Evolutionary conservation across 164 flowering plant species (phyloP).

Genomic region (Saururus chinensis): DNA sequence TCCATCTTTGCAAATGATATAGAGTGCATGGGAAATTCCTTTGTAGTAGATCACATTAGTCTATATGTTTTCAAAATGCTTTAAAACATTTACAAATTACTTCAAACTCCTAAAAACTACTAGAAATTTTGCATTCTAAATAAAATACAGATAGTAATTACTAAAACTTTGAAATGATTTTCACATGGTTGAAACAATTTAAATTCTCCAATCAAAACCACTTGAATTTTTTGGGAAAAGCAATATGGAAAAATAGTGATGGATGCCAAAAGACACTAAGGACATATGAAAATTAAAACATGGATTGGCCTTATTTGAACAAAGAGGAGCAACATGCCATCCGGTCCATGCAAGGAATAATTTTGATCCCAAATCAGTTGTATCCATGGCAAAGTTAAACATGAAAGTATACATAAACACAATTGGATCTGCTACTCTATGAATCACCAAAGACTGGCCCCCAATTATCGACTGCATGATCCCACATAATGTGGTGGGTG

Average conservation of each 20-base stretch:
- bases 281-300: background rate
- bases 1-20: slow-evolving; percentile 62
- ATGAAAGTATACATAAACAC: slow-evolving; percentile 97
- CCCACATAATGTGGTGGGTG: no score
- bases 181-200: no score
- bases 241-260: no score
- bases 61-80: slow-evolving; percentile 22
- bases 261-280: no score
- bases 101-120: background rate
- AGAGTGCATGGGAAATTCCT: slow-evolving; percentile 60
- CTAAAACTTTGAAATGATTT: no score
- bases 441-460: slow-evolving; percentile 88
- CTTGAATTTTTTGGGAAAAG: no score
- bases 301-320: background rate
- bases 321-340: slow-evolving; percentile 45
- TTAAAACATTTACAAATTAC: background rate
- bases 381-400: slow-evolving; percentile 82
- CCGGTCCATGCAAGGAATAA: slow-evolving; percentile 91
- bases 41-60: slow-evolving; percentile 49
- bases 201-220: no score
- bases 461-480: slow-evolving; percentile 90
- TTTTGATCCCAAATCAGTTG: slow-evolving; percentile 74
- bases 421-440: slow-evolving; percentile 98
- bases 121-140: no score
- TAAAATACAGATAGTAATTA: no score